Evolutionary conservation across 1,284 basidiomycete species (phyloP).

Genomic region (Earliella scabrosa): DNA sequence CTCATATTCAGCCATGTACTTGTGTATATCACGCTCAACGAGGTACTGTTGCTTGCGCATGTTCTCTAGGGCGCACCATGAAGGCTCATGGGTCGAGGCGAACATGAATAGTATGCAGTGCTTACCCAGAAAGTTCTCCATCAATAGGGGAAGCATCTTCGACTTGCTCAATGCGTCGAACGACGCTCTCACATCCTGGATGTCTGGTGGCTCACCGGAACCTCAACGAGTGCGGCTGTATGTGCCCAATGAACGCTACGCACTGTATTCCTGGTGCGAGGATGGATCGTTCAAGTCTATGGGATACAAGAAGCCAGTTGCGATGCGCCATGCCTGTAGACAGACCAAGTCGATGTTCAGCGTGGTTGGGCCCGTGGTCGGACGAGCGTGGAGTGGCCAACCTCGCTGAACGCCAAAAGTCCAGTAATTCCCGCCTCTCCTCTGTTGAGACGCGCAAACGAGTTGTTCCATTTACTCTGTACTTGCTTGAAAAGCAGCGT

Average conservation of each 20-base stretch:
- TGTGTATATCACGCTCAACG: constrained; percentile 61
- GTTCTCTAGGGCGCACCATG: constrained; percentile 50
- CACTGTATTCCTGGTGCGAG: constrained; percentile 43
- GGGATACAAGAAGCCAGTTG: constrained; percentile 60
- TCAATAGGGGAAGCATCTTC: constrained; percentile 59
- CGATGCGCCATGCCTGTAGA: constrained; percentile 64
- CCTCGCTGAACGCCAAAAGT: constrained; percentile 67
- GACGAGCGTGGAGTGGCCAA: constrained; percentile 32
- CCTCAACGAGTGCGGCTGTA: neutral
- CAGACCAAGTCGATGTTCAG: neutral
- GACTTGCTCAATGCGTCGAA: constrained; percentile 59
- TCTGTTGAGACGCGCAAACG: constrained; percentile 68
- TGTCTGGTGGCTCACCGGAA: constrained; percentile 42
- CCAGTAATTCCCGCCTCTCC: constrained; percentile 67
- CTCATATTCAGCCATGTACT: constrained; percentile 63
- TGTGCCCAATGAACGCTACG: constrained; percentile 13
- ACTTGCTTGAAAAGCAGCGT: constrained; percentile 52
- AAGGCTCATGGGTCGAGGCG: too few relatives aligned
- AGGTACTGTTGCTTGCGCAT: constrained; percentile 62
- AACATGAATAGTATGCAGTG: neutral
- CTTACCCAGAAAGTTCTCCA: constrained; percentile 72
- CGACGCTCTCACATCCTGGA: constrained; percentile 51
- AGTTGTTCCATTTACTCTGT: constrained; percentile 72
- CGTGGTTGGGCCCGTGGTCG: neutral
- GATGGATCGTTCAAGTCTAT: constrained; percentile 49